Base-by-base conservation (phyloP, 2,329 filamentous ascomycete genomes). In the Colletotrichum euphorbiae region DNA sequence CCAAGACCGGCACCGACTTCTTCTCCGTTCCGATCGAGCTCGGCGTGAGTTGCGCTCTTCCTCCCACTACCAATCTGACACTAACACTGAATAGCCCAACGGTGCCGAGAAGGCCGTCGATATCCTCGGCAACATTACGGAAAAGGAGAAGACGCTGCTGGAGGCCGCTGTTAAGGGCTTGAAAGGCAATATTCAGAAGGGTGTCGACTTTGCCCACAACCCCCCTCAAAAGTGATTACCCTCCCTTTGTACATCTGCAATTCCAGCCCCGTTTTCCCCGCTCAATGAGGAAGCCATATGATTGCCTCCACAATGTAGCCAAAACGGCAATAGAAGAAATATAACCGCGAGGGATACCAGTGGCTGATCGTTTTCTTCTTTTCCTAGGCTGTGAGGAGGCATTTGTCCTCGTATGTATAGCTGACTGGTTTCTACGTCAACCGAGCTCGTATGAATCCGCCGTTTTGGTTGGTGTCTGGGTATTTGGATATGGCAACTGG, bases 1-100 rank as follows among this genome's bases (percentile, higher is more conserved):
- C 97, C 87, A 89, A 90, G 77, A 93, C 91, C 70, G 94, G 94
- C 74, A 82, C 88, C 71, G 94, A 99, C 64, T 99, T 93, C 87
- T 99, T 99, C 89, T 97, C 96, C 67, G 93, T 97, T 62, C 95
- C 94, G 70, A 89, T 98, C 74, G 93, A 97, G 84, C 93, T 99
- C 74, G 96, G 96, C 77, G 94, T 97, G 91, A 84, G 93, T 87
- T 63, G 8, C 33, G 52, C 6, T 50, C 69, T 70, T 54, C 19
- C 51, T 19, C 36, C 28, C 28, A 28, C 28, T 28, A 56, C n/a
- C 55, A 6, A 31, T 40, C 13, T 42, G 73, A 76, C 78, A 72
- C 77, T 72, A 73, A 54, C 21, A 67, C 50, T 48, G 64, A 67
- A 73, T 74, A 97, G 93, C 86, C 89, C 79, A 90, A 90, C 75